Percentiles rank a stretch among this genome's conserved stretches.
Evolutionary conservation across 2,329 filamentous ascomycete species (phyloP).

Genomic region (Aspergillus ochraceus): DNA sequence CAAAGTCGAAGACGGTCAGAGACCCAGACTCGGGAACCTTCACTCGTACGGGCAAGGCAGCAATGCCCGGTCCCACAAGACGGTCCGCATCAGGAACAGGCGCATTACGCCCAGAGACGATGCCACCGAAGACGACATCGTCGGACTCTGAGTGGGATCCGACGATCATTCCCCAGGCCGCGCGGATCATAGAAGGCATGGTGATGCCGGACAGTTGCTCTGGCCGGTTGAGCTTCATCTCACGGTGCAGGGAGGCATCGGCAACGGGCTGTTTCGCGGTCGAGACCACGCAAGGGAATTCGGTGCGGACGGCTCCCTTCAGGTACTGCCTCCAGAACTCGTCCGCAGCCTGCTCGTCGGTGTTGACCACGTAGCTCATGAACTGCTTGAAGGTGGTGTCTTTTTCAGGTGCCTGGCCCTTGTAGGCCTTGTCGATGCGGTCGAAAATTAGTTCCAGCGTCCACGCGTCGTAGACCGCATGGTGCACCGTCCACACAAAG

Average conservation of each 20-base stretch:
- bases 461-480: conserved; percentile 14
- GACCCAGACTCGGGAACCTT: not conserved
- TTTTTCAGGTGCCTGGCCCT: not conserved
- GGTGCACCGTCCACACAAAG: conserved; percentile 12
- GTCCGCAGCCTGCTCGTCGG: not conserved
- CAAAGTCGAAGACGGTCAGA: conserved; percentile 1
- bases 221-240: not conserved
- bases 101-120: conserved; percentile 8
- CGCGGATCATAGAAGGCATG: conserved; percentile 4
- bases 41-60: conserved; percentile 9
- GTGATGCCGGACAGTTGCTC: conserved; percentile 3
- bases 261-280: conserved; percentile 1
- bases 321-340: conserved; percentile 9
- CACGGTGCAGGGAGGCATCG: not conserved
- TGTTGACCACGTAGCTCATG: conserved; percentile 4
- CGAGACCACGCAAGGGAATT: conserved; percentile 3
- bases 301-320: not conserved
- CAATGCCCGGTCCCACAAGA: conserved; percentile 10
- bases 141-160: conserved; percentile 6
- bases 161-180: conserved; percentile 12
- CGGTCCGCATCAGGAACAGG: conserved; percentile 6
- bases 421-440: conserved; percentile 5
- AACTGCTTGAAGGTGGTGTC: conserved; percentile 5
- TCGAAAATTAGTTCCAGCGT: conserved; percentile 6
- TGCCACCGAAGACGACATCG: conserved; percentile 9